These are phyloP conservation scores for Solioccasus polychromus DNA, from an alignment of 768 basidiomycete species.

Conservation along the genomic window DNA sequence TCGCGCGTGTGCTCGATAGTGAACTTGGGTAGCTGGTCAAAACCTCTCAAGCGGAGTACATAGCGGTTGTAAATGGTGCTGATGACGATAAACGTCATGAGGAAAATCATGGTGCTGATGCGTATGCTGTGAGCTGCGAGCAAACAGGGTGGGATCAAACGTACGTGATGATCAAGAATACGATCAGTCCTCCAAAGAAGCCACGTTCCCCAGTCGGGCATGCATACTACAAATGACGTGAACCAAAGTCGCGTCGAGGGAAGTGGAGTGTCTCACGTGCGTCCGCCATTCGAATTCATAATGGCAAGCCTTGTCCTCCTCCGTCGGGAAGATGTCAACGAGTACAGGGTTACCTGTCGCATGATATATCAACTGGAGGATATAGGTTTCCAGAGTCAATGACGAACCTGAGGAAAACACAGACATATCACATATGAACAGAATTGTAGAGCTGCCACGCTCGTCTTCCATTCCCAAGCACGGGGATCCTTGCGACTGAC, in stretches of 20 bases:
- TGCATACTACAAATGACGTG: constrained; percentile 59
- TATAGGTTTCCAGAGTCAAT: too few relatives aligned
- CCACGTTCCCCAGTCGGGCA: constrained; percentile 65
- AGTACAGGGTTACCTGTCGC: constrained; percentile 42
- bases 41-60: constrained; percentile 66
- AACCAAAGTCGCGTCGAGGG: not conserved
- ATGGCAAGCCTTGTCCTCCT: constrained; percentile 65
- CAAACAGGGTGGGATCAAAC: constrained; percentile 26
- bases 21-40: constrained; percentile 72
- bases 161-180: constrained; percentile 57
- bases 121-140: not conserved
- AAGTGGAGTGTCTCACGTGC: constrained; percentile 47
- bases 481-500: constrained; percentile 59
- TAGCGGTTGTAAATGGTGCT: constrained; percentile 78
- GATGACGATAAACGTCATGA: constrained; percentile 63
- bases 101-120: constrained; percentile 50
- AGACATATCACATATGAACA: constrained; percentile 74
- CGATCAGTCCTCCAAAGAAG: constrained; percentile 49
- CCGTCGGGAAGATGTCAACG: constrained; percentile 61
- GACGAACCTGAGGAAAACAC: constrained; percentile 57
- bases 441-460: constrained; percentile 62
- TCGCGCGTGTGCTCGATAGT: constrained; percentile 28
- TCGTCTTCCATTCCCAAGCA: constrained; percentile 47
- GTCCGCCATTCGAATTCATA: constrained; percentile 86
- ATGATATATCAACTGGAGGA: too few relatives aligned